phyloP scores from a whole-genome alignment of 1,139 yeast species.

The Magnusiomyces suaveolens region DNA sequence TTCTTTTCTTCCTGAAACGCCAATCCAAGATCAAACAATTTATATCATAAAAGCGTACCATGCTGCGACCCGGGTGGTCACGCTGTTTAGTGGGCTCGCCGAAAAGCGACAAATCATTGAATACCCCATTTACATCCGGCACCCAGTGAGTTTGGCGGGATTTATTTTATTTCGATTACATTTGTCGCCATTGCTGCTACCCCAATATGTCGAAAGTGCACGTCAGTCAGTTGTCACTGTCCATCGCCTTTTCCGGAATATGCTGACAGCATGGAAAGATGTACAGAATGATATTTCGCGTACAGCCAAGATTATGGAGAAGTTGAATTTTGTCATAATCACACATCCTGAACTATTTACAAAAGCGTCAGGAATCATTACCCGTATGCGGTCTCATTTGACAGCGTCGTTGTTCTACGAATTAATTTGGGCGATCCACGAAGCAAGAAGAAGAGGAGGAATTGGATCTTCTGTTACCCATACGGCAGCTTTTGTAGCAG shows the following conservation, averaged over 20 bases:
- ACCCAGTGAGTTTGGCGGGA: slow-evolving; percentile 74
- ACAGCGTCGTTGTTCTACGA: slow-evolving; percentile 89
- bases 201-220: slow-evolving; percentile 76
- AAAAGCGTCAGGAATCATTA: slow-evolving; percentile 60
- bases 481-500: slow-evolving; percentile 14
- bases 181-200: slow-evolving; percentile 63
- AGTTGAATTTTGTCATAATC: slow-evolving; percentile 73
- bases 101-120: slow-evolving; percentile 65
- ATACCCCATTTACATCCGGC: slow-evolving; percentile 79
- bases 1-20: slow-evolving; percentile 86
- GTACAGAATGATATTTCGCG: slow-evolving; percentile 85
- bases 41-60: slow-evolving; percentile 76
- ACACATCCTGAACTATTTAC: slow-evolving; percentile 79
- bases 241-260: slow-evolving; percentile 76
- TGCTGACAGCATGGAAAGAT: slow-evolving; percentile 83
- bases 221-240: slow-evolving; percentile 90
- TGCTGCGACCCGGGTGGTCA: slow-evolving; percentile 71
- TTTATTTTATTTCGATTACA: slow-evolving; percentile 72
- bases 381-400: slow-evolving; percentile 83
- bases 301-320: slow-evolving; percentile 87
- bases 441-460: slow-evolving; percentile 64
- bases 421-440: slow-evolving; percentile 90
- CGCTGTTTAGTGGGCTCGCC: slow-evolving; percentile 63
- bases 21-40: slow-evolving; percentile 76
- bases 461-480: slow-evolving; percentile 13